A percentile compares a stretch with the other conserved stretches of the same genome.
Evolutionary conservation across 768 basidiomycete species (phyloP).

Genomic region (Suillus sp.): DNA sequence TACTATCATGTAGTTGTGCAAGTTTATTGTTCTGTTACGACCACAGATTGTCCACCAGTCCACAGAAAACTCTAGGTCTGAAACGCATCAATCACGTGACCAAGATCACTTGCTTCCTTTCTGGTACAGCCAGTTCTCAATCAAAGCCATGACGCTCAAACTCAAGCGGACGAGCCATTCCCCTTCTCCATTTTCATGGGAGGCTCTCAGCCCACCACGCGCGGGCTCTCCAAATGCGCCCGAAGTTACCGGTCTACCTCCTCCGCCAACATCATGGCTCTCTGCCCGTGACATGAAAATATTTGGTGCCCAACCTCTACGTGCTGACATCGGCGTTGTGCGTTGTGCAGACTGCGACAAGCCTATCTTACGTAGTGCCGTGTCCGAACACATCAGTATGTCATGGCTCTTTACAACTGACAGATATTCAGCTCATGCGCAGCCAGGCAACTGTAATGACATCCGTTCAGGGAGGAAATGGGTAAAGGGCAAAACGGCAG

Average conservation of each 20-base stretch:
- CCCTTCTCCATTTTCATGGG: slow-evolving; percentile 67
- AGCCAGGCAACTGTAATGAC: slow-evolving; percentile 60
- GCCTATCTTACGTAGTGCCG: slow-evolving; percentile 73
- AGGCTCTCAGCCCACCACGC: slow-evolving; percentile 39
- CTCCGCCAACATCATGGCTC: slow-evolving; percentile 85
- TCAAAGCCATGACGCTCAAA: slow-evolving; percentile 41
- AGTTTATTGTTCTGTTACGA: neutral
- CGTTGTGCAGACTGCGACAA: slow-evolving; percentile 83
- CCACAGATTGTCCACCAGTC: neutral
- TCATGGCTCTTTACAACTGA: slow-evolving; percentile 12
- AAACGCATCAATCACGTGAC: slow-evolving; percentile 1
- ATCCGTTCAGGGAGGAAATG: slow-evolving; percentile 58
- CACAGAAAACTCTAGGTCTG: neutral
- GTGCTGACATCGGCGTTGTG: slow-evolving; percentile 64
- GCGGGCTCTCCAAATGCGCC: slow-evolving; percentile 33
- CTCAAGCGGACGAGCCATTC: slow-evolving; percentile 45
- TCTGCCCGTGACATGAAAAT: slow-evolving; percentile 86
- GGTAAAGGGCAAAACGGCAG: slow-evolving; percentile 54
- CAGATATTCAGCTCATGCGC: slow-evolving; percentile 15
- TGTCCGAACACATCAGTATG: slow-evolving; percentile 76
- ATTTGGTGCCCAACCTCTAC: slow-evolving; percentile 78
- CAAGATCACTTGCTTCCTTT: slow-evolving; percentile 1
- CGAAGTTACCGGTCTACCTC: slow-evolving; percentile 49
- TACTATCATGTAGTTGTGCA: slow-evolving; percentile 2
- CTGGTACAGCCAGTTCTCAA: neutral